Evolutionary conservation across 305 asterid species (phyloP), one percentile per base, ranked within the genome.

Genomic region (Solanum hybrid): DNA sequence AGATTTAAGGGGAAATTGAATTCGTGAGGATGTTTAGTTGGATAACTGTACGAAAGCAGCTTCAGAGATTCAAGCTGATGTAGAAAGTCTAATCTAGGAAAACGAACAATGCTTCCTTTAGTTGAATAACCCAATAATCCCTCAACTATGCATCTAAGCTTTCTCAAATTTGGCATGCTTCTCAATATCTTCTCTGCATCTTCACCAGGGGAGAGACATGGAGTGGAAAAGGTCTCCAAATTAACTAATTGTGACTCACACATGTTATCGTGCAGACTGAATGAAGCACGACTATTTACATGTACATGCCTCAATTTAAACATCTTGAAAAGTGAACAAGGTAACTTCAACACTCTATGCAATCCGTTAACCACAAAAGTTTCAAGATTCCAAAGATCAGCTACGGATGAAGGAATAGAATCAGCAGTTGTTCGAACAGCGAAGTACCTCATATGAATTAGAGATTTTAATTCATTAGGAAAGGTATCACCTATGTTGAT

Each of bases 341-440:
- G 64, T 14, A 46, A 46, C 64, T 14, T 14, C 64, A 46, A 46
- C 64, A 46, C 64, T 46, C 64, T 46, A 22, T 24, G 17, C 16
- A 20, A 56, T 36, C 38, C 42, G 37, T n/a, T 35, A 3, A 88
- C 56, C 78, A 42, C 37, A 4, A 79, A 86, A 12, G 56, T 78
- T 38, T 90, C 90, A 36, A 90, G 64, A 24, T 79, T 71, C 56
- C 78, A 12, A 9, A 90, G 88, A 16, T 88, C 34, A 42, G 64
- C 36, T 6, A 87, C 24, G 38, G 76, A 42, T 27, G 84, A 40
- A 37, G 89, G 91, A 35, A 87, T 79, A 5, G n/a, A n/a, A n/a
- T 5, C 34, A 16, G 27, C 11, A 12, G 10, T 11, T 22, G 31
- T 29, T 6, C 13, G n/a, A 42, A 60, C 26, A 36, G 79, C 71